phyloP scores from a whole-genome alignment of 768 basidiomycete species.

The Xerocomus spinulosus region DNA sequence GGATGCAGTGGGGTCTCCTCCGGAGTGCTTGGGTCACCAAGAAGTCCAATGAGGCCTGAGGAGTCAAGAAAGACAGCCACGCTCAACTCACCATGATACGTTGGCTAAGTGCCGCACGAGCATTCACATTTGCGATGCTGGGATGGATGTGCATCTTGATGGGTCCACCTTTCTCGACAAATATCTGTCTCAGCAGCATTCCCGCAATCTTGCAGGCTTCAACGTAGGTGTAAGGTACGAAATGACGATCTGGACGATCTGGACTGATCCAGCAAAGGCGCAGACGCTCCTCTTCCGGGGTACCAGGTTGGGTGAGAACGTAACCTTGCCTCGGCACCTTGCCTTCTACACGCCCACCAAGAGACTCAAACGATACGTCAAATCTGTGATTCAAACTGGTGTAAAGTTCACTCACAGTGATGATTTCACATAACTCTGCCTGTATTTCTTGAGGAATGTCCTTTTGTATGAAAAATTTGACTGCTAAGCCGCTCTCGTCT shows the following conservation, averaged over 20 bases:
- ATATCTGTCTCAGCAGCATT: conserved; percentile 71
- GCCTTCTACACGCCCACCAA: conserved; percentile 71
- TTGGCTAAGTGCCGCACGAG: conserved; percentile 57
- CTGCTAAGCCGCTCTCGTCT: conserved; percentile 56
- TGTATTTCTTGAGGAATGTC: conserved; percentile 65
- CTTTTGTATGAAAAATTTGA: conserved; percentile 85
- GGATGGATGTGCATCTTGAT: conserved; percentile 78
- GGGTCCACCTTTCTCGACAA: conserved; percentile 57
- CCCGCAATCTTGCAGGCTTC: conserved; percentile 82
- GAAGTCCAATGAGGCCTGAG: neutral
- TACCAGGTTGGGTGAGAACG: conserved; percentile 64
- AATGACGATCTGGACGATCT: conserved; percentile 70
- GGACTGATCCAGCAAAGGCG: conserved; percentile 64
- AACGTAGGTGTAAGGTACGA: conserved; percentile 78
- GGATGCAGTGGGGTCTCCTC: conserved; percentile 70
- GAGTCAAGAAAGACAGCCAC: conserved; percentile 3
- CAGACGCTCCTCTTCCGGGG: conserved; percentile 69
- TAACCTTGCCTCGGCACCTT: conserved; percentile 78
- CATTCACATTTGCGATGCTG: conserved; percentile 76
- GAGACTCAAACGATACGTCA: conserved; percentile 41
- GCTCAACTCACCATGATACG: conserved; percentile 58
- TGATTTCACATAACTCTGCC: conserved; percentile 68
- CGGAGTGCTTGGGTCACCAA: conserved; percentile 57
- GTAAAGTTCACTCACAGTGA: conserved; percentile 46
- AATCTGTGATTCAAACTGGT: neutral